Conservation (phyloP, 2,329 filamentous ascomycete genomes). For the Alternaria arborescens region DNA sequence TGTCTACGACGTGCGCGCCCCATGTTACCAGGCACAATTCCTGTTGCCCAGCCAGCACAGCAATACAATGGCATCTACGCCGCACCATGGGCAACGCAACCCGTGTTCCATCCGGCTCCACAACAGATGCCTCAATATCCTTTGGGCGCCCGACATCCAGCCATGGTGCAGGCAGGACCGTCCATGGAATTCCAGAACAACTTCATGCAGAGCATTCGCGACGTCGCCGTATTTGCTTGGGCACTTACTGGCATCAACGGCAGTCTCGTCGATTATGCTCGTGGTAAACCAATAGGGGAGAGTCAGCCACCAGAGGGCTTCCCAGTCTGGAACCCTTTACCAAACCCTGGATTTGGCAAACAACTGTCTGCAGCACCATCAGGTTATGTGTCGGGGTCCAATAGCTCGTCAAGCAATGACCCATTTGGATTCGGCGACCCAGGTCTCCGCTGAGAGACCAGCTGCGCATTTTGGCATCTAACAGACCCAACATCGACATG, state of each 20-base stretch:
- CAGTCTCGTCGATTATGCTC: constrained; percentile 70
- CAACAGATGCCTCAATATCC: constrained; percentile 49
- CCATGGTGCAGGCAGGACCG: constrained; percentile 59
- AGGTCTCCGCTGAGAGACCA: constrained; percentile 36
- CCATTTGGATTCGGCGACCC: constrained; percentile 49
- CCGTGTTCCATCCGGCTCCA: constrained; percentile 60
- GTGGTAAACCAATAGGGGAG: constrained; percentile 69
- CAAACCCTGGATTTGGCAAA: constrained; percentile 29
- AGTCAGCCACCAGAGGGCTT: constrained; percentile 68
- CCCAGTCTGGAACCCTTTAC: constrained; percentile 63
- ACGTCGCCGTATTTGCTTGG: constrained; percentile 90
- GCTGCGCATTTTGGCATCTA: not conserved
- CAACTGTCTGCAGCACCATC: constrained; percentile 41
- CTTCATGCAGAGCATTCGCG: constrained; percentile 82
- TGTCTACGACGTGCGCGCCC: constrained; percentile 78
- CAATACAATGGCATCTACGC: constrained; percentile 70
- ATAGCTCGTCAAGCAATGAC: constrained; percentile 45
- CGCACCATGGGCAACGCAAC: constrained; percentile 78
- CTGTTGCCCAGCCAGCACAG: constrained; percentile 31
- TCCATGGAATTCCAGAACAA: constrained; percentile 58
- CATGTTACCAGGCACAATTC: constrained; percentile 63
- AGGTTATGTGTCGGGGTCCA: constrained; percentile 45
- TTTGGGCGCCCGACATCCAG: constrained; percentile 46
- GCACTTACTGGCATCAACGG: constrained; percentile 82
- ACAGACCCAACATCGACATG: not conserved